Percentiles rank a stretch among this genome's conserved stretches.
phyloP scores from a whole-genome alignment of 805 yeast genomes.

The Candida sphagnicola region DNA sequence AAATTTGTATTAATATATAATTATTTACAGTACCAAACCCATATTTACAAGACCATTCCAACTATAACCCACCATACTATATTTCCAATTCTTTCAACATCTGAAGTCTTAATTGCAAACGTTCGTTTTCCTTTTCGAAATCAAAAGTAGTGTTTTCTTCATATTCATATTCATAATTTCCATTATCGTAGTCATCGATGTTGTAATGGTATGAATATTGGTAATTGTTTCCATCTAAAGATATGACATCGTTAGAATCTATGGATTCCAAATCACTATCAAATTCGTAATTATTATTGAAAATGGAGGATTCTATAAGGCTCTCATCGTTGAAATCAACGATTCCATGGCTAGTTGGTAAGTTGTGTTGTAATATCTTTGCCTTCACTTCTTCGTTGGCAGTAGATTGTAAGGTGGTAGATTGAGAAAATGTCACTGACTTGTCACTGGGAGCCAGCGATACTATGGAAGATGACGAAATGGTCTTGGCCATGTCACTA shows the following conservation, averaged over 20 bases:
- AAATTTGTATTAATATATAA: no score
- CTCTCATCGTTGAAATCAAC: neutral
- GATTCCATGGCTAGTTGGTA: neutral
- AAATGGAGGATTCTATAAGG: neutral
- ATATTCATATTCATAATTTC: conserved; percentile 12
- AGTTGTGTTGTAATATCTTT: no score
- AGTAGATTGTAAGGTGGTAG: no score
- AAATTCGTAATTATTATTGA: conserved; percentile 3
- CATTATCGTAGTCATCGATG: conserved; percentile 13
- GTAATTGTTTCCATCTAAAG: conserved; percentile 2
- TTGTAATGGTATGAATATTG: neutral
- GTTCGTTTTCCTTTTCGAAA: conserved; percentile 29
- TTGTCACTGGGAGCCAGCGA: neutral
- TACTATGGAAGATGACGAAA: no score
- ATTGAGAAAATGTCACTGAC: neutral
- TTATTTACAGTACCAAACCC: conserved; percentile 1
- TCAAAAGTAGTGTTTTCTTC: conserved; percentile 6
- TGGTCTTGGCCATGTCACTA: neutral
- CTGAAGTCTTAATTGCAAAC: conserved; percentile 35
- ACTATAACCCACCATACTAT: neutral
- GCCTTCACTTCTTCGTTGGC: no score
- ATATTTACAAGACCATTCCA: conserved; percentile 3
- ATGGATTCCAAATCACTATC: conserved; percentile 18
- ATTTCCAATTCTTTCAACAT: conserved; percentile 28
- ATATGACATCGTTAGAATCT: conserved; percentile 19